Evolutionary conservation across 2,329 filamentous ascomycete species (phyloP).

Genomic region (Xenosphaeropsis pyriputrescens): DNA sequence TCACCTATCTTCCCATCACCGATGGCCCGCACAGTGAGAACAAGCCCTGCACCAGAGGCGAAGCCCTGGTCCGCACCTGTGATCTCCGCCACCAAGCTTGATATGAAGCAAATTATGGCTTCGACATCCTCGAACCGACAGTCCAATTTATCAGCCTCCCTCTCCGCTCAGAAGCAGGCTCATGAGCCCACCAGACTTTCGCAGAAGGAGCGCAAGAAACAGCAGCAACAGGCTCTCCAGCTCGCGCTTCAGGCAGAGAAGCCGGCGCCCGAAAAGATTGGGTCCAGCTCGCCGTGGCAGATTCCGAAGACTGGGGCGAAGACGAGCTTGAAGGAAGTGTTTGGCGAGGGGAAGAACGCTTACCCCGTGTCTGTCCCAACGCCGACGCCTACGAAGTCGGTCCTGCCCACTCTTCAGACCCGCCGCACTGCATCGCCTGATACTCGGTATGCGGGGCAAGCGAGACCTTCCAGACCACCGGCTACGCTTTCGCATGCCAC

Average conservation of each 20-base stretch:
- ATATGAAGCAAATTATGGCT: constrained; percentile 73
- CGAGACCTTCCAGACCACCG: constrained; percentile 3
- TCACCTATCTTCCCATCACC: too few species aligned
- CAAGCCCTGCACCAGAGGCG: constrained; percentile 2
- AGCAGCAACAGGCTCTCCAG: constrained; percentile 43
- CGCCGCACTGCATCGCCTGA: constrained; percentile 43
- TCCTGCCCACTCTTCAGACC: constrained; percentile 16
- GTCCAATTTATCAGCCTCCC: constrained; percentile 32
- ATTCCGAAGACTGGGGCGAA: constrained; percentile 31
- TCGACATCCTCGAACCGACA: constrained; percentile 40
- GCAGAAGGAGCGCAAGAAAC: constrained; percentile 82
- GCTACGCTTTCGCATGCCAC: constrained; percentile 1
- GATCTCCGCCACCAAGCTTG: constrained; percentile 14
- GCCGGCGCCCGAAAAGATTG: constrained; percentile 29
- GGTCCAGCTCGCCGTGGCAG: constrained; percentile 52
- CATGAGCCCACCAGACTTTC: constrained; percentile 47
- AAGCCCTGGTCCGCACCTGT: constrained; percentile 17
- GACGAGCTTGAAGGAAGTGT: constrained; percentile 32
- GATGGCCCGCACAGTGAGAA: background rate
- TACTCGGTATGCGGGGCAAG: constrained; percentile 45
- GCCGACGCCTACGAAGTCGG: constrained; percentile 8
- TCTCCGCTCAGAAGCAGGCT: constrained; percentile 33
- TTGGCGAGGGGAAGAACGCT: constrained; percentile 20
- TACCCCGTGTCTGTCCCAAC: constrained; percentile 12
- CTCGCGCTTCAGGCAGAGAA: constrained; percentile 20